Evolutionary conservation across 192 early-diverging fungal species (phyloP).

Genomic region (Linnemannia exigua): DNA sequence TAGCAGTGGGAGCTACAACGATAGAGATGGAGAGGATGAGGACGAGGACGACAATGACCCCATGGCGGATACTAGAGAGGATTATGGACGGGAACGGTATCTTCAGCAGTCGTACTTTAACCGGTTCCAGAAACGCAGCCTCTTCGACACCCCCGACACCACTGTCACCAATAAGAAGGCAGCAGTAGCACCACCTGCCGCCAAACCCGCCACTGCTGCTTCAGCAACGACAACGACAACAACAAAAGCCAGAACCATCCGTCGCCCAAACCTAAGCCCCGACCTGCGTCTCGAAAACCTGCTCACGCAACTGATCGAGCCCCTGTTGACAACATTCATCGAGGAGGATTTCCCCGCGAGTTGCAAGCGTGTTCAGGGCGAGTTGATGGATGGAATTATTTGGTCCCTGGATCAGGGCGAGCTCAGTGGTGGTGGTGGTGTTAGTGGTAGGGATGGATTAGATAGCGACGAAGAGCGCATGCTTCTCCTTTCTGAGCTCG

Average conservation of each 20-base stretch:
- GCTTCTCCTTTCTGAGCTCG: conserved; percentile 29
- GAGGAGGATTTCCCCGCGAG: conserved; percentile 44
- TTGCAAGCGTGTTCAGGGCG: conserved; percentile 46
- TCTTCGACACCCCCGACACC: conserved; percentile 4
- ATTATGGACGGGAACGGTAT: conserved; percentile 5
- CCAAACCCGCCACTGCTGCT: background rate
- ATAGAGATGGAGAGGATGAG: background rate
- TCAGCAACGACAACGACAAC: background rate
- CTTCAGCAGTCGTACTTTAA: background rate
- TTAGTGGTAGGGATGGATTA: background rate
- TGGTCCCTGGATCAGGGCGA: conserved; percentile 38
- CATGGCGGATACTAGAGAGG: background rate
- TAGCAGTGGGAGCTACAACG: background rate
- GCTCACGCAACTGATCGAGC: conserved; percentile 41
- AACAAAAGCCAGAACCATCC: background rate
- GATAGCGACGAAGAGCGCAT: conserved; percentile 21
- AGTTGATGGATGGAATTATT: conserved; percentile 46
- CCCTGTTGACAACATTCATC: conserved; percentile 32
- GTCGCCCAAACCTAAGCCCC: conserved; percentile 14
- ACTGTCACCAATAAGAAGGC: conserved; percentile 16
- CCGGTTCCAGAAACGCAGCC: conserved; percentile 23
- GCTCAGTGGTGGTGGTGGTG: background rate
- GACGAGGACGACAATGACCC: conserved; percentile 22
- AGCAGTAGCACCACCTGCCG: background rate
- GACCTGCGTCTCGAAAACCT: conserved; percentile 36